phyloP scores from a whole-genome alignment of 306 rosid species.

The Corylus heterophylla region DNA sequence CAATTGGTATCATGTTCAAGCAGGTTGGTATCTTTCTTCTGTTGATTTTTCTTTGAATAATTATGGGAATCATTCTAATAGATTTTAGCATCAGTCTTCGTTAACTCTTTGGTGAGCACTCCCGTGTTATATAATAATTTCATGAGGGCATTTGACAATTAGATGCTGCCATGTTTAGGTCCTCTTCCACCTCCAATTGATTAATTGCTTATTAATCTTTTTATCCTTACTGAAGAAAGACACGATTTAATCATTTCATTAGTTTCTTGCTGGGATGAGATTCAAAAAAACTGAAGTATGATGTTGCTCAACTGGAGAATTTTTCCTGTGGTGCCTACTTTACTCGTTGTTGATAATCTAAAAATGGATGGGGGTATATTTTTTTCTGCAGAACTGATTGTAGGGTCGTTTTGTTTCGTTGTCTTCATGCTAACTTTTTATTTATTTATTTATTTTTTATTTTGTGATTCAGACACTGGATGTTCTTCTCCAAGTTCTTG shows the following conservation, averaged over 20 bases:
- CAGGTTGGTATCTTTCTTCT: slow-evolving; percentile 55
- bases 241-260: background rate
- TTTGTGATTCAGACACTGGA: slow-evolving; percentile 65
- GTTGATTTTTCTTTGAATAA: slow-evolving; percentile 3
- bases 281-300: background rate
- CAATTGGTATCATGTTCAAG: slow-evolving; percentile 93
- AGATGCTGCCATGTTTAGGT: background rate
- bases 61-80: background rate
- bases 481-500: slow-evolving; percentile 88
- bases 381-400: slow-evolving; percentile 2
- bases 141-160: background rate
- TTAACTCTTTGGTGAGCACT: background rate
- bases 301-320: background rate
- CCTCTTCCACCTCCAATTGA: background rate
- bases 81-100: background rate
- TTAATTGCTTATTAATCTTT: too few species aligned
- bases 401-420: background rate
- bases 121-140: background rate
- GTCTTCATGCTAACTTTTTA: background rate
- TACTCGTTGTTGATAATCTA: background rate
- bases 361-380: background rate
- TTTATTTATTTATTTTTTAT: background rate
- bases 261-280: background rate
- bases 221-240: background rate
- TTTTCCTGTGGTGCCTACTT: background rate